phyloP scores from a whole-genome alignment of 1,139 yeast species.

The Saccharomyces hybrid region DNA sequence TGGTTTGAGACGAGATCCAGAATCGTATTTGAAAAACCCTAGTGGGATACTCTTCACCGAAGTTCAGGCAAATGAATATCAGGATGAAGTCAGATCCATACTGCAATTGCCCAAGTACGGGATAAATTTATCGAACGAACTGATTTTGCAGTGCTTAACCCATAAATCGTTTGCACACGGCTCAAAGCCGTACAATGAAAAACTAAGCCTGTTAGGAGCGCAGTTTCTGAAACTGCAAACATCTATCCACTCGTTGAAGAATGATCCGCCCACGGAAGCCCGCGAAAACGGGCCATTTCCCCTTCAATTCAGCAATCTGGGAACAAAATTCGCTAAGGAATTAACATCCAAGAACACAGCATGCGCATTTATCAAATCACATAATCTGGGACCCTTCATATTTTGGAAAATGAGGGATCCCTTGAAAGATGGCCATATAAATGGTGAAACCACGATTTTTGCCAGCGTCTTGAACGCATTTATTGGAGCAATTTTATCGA shows the following conservation, averaged over 20 bases:
- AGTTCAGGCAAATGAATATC: constrained; percentile 45
- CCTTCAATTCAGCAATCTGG: constrained; percentile 57
- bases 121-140: constrained; percentile 21
- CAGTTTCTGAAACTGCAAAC: constrained; percentile 59
- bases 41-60: constrained; percentile 52
- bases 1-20: constrained; percentile 74
- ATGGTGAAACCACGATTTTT: no score
- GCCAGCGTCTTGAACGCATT: no score
- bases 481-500: no score
- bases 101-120: constrained; percentile 33
- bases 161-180: constrained; percentile 95
- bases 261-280: constrained; percentile 30
- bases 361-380: constrained; percentile 45
- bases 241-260: constrained; percentile 41
- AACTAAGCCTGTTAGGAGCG: constrained; percentile 66
- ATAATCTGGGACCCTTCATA: constrained; percentile 46
- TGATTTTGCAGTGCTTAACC: constrained; percentile 72
- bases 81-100: constrained; percentile 17
- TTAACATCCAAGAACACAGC: constrained; percentile 44
- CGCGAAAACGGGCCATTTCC: constrained; percentile 15
- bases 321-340: constrained; percentile 46
- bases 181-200: constrained; percentile 82
- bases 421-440: no score
- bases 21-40: constrained; percentile 47
- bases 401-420: constrained; percentile 76